A percentile compares a stretch with the other conserved stretches of the same genome.
Evolutionary conservation across 2,329 filamentous ascomycete species (phyloP).

Genomic region (Chaetomiaceae sp.): DNA sequence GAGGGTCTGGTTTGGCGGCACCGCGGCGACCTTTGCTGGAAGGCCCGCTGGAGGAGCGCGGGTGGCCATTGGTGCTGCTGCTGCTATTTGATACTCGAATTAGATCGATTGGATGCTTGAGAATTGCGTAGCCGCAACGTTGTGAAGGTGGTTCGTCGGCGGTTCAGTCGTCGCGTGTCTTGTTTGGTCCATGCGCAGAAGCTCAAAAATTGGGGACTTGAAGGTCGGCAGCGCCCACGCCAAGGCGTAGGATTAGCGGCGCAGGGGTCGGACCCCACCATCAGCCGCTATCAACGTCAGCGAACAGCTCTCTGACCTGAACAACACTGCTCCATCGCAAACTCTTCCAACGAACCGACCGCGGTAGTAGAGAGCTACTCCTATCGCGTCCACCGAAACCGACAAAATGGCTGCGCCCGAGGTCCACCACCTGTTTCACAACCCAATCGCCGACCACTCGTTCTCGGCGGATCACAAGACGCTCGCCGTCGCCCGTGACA

Average conservation of each 20-base stretch:
- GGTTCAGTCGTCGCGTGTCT: not conserved
- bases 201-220: slow-evolving; percentile 4
- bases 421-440: slow-evolving; percentile 95
- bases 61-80: slow-evolving; percentile 35
- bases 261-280: slow-evolving; percentile 2
- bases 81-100: slow-evolving; percentile 30
- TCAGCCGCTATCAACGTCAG: slow-evolving; percentile 3
- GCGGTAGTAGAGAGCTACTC: slow-evolving; percentile 98
- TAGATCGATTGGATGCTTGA: slow-evolving; percentile 12
- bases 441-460: slow-evolving; percentile 93
- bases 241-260: not conserved
- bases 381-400: slow-evolving; percentile 52
- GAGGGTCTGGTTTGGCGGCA: slow-evolving; percentile 73
- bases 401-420: slow-evolving; percentile 74
- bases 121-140: not conserved
- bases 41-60: slow-evolving; percentile 30
- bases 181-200: not conserved
- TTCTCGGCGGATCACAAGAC: slow-evolving; percentile 90
- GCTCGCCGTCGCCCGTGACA: slow-evolving; percentile 87
- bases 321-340: not conserved
- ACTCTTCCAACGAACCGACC: not conserved
- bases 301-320: slow-evolving; percentile 5
- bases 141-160: not conserved
- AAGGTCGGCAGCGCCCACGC: not conserved
- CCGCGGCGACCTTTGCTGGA: slow-evolving; percentile 44